Base-by-base conservation (phyloP, 768 basidiomycete genomes). In the Multifurca ochricompacta region DNA sequence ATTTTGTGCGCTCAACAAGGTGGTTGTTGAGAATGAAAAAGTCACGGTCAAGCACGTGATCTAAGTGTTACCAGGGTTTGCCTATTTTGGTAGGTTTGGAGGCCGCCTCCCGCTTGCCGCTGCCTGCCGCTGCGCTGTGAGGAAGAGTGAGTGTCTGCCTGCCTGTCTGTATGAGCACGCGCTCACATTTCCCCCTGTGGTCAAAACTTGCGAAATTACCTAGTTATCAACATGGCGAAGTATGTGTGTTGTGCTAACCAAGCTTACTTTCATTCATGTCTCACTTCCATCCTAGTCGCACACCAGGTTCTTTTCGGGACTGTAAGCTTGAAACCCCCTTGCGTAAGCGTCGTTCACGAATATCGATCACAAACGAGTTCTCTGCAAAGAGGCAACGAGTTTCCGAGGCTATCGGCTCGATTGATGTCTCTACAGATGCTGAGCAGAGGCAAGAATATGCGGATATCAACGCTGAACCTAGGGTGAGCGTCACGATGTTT, bases 351-450 rank as follows among this genome's bases (percentile, higher is more conserved):
- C 59, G 59, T 19, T 59, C 59, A 25, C 43, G 59, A 52, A 27
- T 25, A 43, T 59, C 59, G 36, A 59, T 59, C 48, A 59, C 56
- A n/a, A 59, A 59, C 47, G 56, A 59, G 48, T 59, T 59, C 50
- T 59, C 59, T 27, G 56, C 42, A 39, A 59, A 59, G 56, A 51
- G 59, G 25, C 59, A 59, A 35, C 55, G 59, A 25, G 45, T 59
- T 32, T 58, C 57, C 23, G 57, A 56, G 25, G 48, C 58, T 28
- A 52, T 59, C 28, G 40, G 49, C n/a, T 53, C 41, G 3, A 59
- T 48, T 21, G 36, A 59, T 31, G 46, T 59, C 11, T 51, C 57
- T 21, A 34, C 54, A 3, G 48, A 40, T 19, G 35, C 37, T 11
- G 48, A 40, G 18, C 48, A 50, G 36, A 50, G 51, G 45, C 49